Evolutionary conservation across 1,284 basidiomycete genomes (phyloP), one percentile per base, ranked within the genome.

Genomic region (Serendipita sp.): DNA sequence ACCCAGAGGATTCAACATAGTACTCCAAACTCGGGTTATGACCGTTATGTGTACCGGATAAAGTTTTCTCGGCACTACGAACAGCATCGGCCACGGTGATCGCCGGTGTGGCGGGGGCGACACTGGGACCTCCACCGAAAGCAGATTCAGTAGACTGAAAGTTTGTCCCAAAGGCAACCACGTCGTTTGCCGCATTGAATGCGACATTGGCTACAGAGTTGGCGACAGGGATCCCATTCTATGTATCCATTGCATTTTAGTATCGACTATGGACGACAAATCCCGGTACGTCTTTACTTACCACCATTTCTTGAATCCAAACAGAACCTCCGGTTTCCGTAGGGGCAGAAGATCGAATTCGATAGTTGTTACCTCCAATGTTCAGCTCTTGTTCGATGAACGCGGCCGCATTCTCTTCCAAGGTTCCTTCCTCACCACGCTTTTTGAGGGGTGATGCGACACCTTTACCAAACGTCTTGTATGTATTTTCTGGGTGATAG

Each of bases 131-230:
- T 22, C 22, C 22, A 22, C 22, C 22, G 22, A 22, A 22, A 22
- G 82, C 75, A 68, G 82, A 82, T 1, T 78, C 81, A 3, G 74
- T 75, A 12, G 79, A 78, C 8, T 49, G 75, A 68, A 82, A 82
- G 1, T 78, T 81, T 3, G 75, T 74, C 10, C 79, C 78, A 65
- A 80, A 79, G 1, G 79, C 72, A 6, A 78, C 72, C 53, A 78
- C 74, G 66, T 75, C 74, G 62, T 71, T 70, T 47, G 74, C 69
- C 22, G 71, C 71, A 44, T 66, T 68, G 66, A 75, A 76, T 1
- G 76, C 76, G 42, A 79, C 72, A 65, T 78, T 79, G 34, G 77
- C 77, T 3, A 79, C 78, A 8, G 78, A 77, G 61, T 79, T 79
- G 15, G 74, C 74, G 62, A 80, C 72, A 1, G 75, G 73, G 58